Percentiles rank a stretch among this genome's conserved stretches.
phyloP scores from a whole-genome alignment of 768 basidiomycete genomes.

The Panus rudis region DNA sequence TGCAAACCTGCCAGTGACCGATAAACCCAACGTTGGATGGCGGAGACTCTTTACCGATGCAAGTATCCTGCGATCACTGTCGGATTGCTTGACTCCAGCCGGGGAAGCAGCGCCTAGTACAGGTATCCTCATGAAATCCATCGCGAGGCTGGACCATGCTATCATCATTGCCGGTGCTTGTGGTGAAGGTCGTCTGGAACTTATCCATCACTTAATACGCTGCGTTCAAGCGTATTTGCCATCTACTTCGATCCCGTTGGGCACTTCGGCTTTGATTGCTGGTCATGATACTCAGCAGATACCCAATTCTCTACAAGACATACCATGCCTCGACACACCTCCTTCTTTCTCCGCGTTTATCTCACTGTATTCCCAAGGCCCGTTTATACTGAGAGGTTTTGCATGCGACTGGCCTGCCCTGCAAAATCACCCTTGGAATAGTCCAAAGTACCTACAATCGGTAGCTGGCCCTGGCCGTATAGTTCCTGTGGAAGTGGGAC shows the following conservation, averaged over 20 bases:
- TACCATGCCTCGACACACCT: slow-evolving; percentile 37
- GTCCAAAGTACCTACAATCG: slow-evolving; percentile 57
- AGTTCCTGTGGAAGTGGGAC: slow-evolving; percentile 87
- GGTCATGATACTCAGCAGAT: not conserved
- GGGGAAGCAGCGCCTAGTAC: slow-evolving; percentile 7
- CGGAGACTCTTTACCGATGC: slow-evolving; percentile 73
- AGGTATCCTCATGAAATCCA: slow-evolving; percentile 32
- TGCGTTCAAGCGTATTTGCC: slow-evolving; percentile 43
- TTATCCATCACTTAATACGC: slow-evolving; percentile 57
- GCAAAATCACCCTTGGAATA: slow-evolving; percentile 61
- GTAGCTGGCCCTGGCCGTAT: slow-evolving; percentile 75
- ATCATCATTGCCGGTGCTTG: slow-evolving; percentile 81
- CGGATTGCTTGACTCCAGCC: slow-evolving; percentile 20
- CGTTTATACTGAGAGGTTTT: slow-evolving; percentile 70
- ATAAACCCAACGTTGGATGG: slow-evolving; percentile 40
- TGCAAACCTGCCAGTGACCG: slow-evolving; percentile 38
- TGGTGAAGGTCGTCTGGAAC: slow-evolving; percentile 50
- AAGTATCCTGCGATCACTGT: slow-evolving; percentile 49
- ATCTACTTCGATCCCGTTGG: not conserved
- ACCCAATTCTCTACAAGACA: slow-evolving; percentile 8
- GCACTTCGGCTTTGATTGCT: not conserved
- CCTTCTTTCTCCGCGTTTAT: slow-evolving; percentile 55
- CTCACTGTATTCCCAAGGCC: slow-evolving; percentile 31
- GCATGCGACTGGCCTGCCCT: slow-evolving; percentile 76
- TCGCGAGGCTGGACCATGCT: slow-evolving; percentile 66